Evolutionary conservation across 148 eudicot species (phyloP).

Genomic region (Selenicereus undatus): DNA sequence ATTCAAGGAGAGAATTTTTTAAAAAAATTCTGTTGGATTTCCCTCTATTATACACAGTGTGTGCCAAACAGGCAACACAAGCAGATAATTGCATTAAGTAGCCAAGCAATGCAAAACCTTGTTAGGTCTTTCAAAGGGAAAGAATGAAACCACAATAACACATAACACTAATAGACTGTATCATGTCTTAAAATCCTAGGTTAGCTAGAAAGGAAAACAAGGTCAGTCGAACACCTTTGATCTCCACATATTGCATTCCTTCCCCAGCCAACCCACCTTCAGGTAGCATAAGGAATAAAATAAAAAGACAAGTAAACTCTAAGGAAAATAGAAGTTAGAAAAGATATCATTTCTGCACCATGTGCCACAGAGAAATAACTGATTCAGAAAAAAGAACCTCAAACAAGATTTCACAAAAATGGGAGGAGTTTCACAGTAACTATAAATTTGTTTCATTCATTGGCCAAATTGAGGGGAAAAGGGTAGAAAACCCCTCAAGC

Average conservation of each 20-base stretch:
- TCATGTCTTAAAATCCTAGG: neutral
- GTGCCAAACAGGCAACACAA: neutral
- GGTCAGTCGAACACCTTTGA: neutral
- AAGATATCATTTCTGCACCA: neutral
- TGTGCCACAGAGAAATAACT: neutral
- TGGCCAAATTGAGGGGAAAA: neutral
- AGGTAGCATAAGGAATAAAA: neutral
- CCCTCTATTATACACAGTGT: neutral
- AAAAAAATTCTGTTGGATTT: neutral
- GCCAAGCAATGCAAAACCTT: neutral
- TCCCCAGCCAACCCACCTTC: neutral
- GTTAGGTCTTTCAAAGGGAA: neutral
- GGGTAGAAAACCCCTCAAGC: neutral
- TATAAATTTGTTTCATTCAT: neutral
- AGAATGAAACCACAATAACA: neutral
- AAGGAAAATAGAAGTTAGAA: neutral
- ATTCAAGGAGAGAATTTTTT: neutral
- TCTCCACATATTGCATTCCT: neutral
- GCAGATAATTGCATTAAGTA: neutral
- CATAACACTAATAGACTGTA: neutral
- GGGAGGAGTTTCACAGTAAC: neutral
- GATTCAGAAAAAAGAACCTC: too few relatives aligned
- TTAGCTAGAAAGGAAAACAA: neutral
- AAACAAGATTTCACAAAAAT: neutral
- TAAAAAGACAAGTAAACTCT: neutral